Evolutionary conservation across 2,329 filamentous ascomycete species (phyloP).

Genomic region (Apiospora kogelbergensis): DNA sequence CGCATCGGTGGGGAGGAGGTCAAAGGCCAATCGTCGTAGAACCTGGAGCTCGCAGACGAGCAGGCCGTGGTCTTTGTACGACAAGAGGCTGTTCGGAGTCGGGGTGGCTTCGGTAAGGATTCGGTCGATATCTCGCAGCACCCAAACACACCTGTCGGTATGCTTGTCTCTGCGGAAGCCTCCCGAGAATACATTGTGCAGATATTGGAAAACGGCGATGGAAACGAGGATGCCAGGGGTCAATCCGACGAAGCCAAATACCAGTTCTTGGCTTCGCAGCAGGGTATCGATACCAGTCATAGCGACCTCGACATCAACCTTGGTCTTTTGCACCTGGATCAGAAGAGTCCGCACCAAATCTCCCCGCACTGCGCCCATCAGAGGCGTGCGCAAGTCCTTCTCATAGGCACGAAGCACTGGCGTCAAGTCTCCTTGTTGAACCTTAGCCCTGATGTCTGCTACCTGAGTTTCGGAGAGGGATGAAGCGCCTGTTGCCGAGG

Average conservation of each 20-base stretch:
- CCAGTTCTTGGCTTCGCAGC: conserved; percentile 91
- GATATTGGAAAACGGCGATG: conserved; percentile 70
- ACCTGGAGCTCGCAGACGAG: conserved; percentile 88
- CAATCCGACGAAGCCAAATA: conserved; percentile 95
- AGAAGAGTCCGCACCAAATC: conserved; percentile 87
- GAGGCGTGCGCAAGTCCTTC: conserved; percentile 77
- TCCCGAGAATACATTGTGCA: conserved; percentile 67
- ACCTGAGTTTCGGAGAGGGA: conserved; percentile 69
- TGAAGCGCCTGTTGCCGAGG: conserved; percentile 49
- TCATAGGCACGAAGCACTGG: conserved; percentile 91
- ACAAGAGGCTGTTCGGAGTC: conserved; percentile 71
- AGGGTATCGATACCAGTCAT: conserved; percentile 94
- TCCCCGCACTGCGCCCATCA: conserved; percentile 79
- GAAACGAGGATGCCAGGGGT: conserved; percentile 91
- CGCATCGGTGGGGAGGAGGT: conserved; percentile 70
- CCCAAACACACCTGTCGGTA: conserved; percentile 70
- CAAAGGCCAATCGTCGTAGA: conserved; percentile 67
- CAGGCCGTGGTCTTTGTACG: conserved; percentile 90
- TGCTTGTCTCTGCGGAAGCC: conserved; percentile 65
- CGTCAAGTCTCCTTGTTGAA: conserved; percentile 89
- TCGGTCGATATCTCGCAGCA: conserved; percentile 85
- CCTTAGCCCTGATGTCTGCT: conserved; percentile 71
- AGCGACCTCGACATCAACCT: conserved; percentile 95
- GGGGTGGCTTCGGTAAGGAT: conserved; percentile 69
- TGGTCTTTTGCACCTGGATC: conserved; percentile 98